Conservation (phyloP, 208 protist genomes). For the Wallacemonas sp. region DNA sequence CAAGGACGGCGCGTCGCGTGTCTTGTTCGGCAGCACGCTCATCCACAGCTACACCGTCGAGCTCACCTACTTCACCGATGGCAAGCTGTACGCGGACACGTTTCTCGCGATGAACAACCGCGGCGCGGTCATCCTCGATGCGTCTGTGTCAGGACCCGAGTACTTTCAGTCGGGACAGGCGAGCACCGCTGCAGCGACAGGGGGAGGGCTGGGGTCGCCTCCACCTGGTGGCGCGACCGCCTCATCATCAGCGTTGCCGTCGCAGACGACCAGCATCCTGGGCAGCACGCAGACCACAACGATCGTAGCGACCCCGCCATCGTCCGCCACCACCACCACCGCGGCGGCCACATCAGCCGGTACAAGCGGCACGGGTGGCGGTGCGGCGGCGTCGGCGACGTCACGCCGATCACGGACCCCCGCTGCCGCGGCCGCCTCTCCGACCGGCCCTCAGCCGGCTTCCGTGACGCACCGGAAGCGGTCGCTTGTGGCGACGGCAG, state of each 20-base stretch:
- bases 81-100: conserved; percentile 61
- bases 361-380: no score
- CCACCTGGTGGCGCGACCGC: no score
- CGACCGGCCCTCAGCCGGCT: neutral
- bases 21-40: conserved; percentile 76
- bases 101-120: conserved; percentile 40
- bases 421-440: neutral
- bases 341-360: neutral
- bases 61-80: conserved; percentile 79
- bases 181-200: conserved; percentile 11
- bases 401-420: conserved; percentile 5
- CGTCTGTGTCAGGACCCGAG: conserved; percentile 11
- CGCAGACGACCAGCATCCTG: no score
- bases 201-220: no score
- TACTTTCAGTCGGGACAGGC: conserved; percentile 19
- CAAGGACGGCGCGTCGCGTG: conserved; percentile 83
- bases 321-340: neutral
- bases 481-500: neutral
- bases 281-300: no score
- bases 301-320: no score
- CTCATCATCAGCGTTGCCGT: no score
- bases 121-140: conserved; percentile 24
- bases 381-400: neutral
- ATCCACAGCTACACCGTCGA: conserved; percentile 89
- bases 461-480: conserved; percentile 2